Evolutionary conservation across 805 yeast genomes (phyloP).

Genomic region (Zygosaccharomyces kombuchaensis): DNA sequence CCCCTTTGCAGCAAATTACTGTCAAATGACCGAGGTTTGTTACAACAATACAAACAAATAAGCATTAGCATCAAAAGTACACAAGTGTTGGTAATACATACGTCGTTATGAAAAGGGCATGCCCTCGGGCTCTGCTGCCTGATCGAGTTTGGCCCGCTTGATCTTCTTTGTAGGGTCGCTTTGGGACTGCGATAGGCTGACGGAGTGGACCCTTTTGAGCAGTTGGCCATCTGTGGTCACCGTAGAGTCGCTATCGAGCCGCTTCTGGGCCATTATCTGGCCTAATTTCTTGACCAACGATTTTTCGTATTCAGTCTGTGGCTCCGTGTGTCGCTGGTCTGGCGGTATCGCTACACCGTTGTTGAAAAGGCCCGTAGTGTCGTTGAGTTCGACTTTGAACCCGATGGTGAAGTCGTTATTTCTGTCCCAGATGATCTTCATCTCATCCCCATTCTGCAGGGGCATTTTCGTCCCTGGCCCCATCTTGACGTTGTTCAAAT

Average conservation of each 20-base stretch:
- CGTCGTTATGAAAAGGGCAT: constrained; percentile 18
- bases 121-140: constrained; percentile 18
- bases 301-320: constrained; percentile 28
- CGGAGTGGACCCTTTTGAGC: constrained; percentile 26
- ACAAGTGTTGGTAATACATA: not conserved
- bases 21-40: not conserved
- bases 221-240: constrained; percentile 4
- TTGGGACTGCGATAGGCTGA: constrained; percentile 27
- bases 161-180: constrained; percentile 26
- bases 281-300: constrained; percentile 19
- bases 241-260: constrained; percentile 4
- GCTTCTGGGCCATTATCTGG: constrained; percentile 21
- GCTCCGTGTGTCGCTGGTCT: constrained; percentile 15
- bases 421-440: constrained; percentile 63
- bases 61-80: not conserved
- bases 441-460: constrained; percentile 58
- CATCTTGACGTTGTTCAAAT: constrained; percentile 54
- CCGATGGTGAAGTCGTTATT: constrained; percentile 48
- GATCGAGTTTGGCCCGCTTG: constrained; percentile 33
- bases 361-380: constrained; percentile 60
- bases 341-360: constrained; percentile 37
- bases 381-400: constrained; percentile 50
- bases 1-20: constrained; percentile 6
- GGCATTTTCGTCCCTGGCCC: constrained; percentile 60
- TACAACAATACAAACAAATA: not conserved